Base-by-base conservation (phyloP, 2,329 filamentous ascomycete genomes). In the Aspergillus pseudoviridinutans region DNA sequence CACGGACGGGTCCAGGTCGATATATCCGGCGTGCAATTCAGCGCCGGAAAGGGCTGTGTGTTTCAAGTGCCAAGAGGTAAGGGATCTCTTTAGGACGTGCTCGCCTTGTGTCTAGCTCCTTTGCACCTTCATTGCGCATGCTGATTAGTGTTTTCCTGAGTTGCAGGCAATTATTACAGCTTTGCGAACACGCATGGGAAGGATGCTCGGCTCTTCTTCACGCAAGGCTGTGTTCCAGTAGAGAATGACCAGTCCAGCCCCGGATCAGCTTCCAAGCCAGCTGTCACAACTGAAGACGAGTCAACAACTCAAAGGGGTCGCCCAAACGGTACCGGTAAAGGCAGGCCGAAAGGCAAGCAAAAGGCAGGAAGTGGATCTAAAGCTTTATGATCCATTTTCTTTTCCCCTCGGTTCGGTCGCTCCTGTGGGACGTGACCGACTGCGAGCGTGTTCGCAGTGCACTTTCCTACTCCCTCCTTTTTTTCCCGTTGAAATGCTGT, bases 51-150 rank as follows among this genome's bases (percentile, higher is more conserved):
- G 65, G 92, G 93, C 44, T 93, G 93, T 54, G 89, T 92, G 74
- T 97, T 91, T 83, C 92, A 96, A 74, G 92, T 99, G 60, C 94
- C 94, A 25, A 85, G 93, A 85, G 93, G 93, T 97, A 76, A 81
- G 88, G 78, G 49, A 25, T 24, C 35, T 4, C 44, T 32, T n/a
- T 10, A 27, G n/a, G 25, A 17, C 32, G 17, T 32, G 35, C 9
- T 49, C 24, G n/a, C 22, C 29, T 12, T 24, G 27, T 17, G 24
- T 9, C 10, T 17, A 25, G 29, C 17, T 41, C 6, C 14, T 22
- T 14, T 47, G 4, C 9, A 47, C 35, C 24, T 17, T 7, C 22
- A 28, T 41, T 8, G 3, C 25, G 25, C 29, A 20, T 50, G 22
- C 50, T 51, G n/a, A 51, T 41, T 24, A 24, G 24, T n/a, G 1